A percentile compares a stretch with the other conserved stretches of the same genome.
phyloP scores from a whole-genome alignment of 1,139 yeast species.

The Kazachstania sp. region DNA sequence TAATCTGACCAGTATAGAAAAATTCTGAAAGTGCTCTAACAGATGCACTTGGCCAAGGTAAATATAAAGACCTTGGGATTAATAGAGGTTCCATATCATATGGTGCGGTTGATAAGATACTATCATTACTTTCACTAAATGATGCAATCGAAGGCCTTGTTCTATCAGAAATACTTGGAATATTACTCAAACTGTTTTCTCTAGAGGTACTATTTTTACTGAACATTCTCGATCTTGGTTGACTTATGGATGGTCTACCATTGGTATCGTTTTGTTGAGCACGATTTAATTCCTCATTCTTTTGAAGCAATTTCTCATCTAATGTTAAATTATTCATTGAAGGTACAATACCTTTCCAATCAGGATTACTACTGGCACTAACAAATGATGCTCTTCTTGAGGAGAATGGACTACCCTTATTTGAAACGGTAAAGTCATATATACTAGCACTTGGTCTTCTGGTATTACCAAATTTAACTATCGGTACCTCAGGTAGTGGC shows the following conservation, averaged over 20 bases:
- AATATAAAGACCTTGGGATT: conserved; percentile 57
- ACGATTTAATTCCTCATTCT: conserved; percentile 5
- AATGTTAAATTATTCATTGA: conserved; percentile 9
- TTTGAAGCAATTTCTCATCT: conserved; percentile 18
- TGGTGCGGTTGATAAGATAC: conserved; percentile 7
- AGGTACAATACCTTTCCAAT: conserved; percentile 6
- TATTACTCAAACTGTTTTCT: background rate
- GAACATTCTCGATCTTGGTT: background rate
- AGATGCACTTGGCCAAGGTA: conserved; percentile 57
- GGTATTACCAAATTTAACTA: conserved; percentile 3
- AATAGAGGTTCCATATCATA: conserved; percentile 45
- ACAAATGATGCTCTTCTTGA: conserved; percentile 11
- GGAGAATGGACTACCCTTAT: conserved; percentile 22
- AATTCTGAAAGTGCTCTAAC: conserved; percentile 62
- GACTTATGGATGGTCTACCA: background rate
- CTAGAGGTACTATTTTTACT: background rate
- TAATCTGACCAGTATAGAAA: conserved; percentile 69
- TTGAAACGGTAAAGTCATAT: conserved; percentile 12
- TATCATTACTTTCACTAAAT: conserved; percentile 10
- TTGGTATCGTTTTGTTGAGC: background rate
- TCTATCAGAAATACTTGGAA: background rate
- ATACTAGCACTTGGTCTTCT: conserved; percentile 12
- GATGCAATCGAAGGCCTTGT: conserved; percentile 9
- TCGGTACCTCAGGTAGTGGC: conserved; percentile 15
- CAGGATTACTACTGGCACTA: conserved; percentile 6